Evolutionary conservation across 768 basidiomycete genomes (phyloP), one percentile per base, ranked within the genome.

Genomic region (Suillus hirtellus): DNA sequence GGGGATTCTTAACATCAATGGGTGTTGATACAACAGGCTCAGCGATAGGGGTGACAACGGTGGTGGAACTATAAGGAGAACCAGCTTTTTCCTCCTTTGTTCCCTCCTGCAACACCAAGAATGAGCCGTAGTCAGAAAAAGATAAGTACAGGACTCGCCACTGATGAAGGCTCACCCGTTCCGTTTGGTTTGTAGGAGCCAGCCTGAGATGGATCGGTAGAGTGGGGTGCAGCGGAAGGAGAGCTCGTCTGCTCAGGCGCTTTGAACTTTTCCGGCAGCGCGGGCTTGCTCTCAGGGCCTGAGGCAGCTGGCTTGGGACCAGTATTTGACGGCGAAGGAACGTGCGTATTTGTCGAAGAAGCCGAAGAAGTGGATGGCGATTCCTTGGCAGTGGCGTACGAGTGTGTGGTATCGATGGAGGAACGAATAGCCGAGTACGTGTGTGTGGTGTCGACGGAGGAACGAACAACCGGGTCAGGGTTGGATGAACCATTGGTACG

Each of bases 141-240:
- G 64, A 50, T 44, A 55, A 47, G 59, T 46, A 34, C 61, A 55
- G 12, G 11, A 75, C 72, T 76, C 66, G 72, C 75, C 73, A 60
- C 60, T 65, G 70, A 67, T 38, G 63, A 76, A 73, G 65, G 75
- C 74, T 75, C 69, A 75, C 74, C 74, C 73, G 1, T 50, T 68
- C 59, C 58, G 14, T 60, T 35, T 21, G 15, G 2, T 17, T n/a
- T 61, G 50, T 1, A 65, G 64, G 61, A 15, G 49, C 40, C 60
- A 38, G 66, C 19, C 53, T 43, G 47, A 2, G 64, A 43, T 31
- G 67, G 52, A 1, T 59, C 54, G 15, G 15, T 3, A 5, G 11
- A n/a, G 34, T 55, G 34, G 5, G 21, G 21, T 15, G 63, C 27
- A 46, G 62, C 4, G 37, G 37, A 6, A n/a, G 11, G 0, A 42